These are phyloP conservation scores for Fraxinus latifolia DNA, from an alignment of 305 asterid species.

Conservation along the genomic window DNA sequence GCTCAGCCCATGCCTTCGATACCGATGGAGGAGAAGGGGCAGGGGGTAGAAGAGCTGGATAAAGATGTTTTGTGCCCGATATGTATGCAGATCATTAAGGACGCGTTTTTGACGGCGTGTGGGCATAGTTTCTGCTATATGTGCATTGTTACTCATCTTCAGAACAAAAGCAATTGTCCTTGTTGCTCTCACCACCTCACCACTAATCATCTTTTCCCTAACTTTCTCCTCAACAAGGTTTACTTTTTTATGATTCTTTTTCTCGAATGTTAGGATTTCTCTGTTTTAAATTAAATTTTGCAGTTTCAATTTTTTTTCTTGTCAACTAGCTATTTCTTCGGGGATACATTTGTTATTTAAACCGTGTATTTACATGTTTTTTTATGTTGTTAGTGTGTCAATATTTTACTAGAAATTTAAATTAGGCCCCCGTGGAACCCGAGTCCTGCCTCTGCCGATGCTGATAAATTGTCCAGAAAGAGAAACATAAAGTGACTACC, in stretches of 20 bases:
- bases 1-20: constrained; percentile 15
- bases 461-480: background rate
- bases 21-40: constrained; percentile 5
- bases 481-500: background rate
- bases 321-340: background rate
- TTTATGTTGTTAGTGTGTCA: background rate
- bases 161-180: constrained; percentile 67
- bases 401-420: background rate
- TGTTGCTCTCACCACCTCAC: constrained; percentile 58
- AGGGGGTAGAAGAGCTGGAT: constrained; percentile 34
- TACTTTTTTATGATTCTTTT: background rate
- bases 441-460: background rate
- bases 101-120: constrained; percentile 65
- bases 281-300: background rate
- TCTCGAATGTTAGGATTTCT: background rate
- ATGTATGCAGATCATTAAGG: constrained; percentile 63
- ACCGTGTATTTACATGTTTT: background rate
- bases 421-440: background rate
- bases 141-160: constrained; percentile 77
- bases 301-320: background rate
- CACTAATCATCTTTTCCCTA: constrained; percentile 60
- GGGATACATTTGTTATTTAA: background rate
- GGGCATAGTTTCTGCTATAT: constrained; percentile 83
- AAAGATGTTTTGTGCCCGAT: constrained; percentile 64
- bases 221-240: constrained; percentile 71